Percentiles rank a stretch among this genome's conserved stretches.
phyloP scores from a whole-genome alignment of 179 eudicot species.

The Actinidia chinensis region DNA sequence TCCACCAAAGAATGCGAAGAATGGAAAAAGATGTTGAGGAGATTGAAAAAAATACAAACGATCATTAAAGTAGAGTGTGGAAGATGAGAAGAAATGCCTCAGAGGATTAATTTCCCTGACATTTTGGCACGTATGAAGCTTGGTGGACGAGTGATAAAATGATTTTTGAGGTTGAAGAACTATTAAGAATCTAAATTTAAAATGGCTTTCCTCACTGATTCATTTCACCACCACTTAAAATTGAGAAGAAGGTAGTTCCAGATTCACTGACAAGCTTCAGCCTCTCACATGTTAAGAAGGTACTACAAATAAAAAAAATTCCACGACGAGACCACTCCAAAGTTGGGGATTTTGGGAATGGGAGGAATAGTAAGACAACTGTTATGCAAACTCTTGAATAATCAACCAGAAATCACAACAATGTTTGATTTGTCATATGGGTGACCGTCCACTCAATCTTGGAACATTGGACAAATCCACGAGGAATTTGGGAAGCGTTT shows the following conservation, averaged over 20 bases:
- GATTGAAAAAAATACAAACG: background rate
- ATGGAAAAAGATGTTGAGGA: background rate
- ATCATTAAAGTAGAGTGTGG: background rate
- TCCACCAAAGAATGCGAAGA: background rate
- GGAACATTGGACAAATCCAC: conserved; percentile 16
- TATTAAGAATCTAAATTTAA: background rate
- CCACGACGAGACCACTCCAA: conserved; percentile 9
- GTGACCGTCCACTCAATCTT: conserved; percentile 27
- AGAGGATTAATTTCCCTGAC: background rate
- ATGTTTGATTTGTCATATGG: conserved; percentile 25
- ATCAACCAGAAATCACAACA: background rate
- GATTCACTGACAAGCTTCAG: background rate
- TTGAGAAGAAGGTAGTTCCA: background rate
- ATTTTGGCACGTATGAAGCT: background rate
- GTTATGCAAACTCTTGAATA: conserved; percentile 20
- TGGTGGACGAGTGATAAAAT: background rate
- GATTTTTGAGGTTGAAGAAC: background rate
- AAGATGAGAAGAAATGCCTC: background rate
- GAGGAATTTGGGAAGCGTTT: conserved; percentile 10
- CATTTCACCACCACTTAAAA: background rate
- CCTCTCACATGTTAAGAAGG: background rate
- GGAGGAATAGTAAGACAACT: conserved; percentile 35
- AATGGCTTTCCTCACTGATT: background rate
- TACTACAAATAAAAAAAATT: conserved; percentile 18
- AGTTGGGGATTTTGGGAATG: conserved; percentile 28